Base-by-base conservation (phyloP, 2,329 filamentous ascomycete genomes). In the Thelonectria rubi region DNA sequence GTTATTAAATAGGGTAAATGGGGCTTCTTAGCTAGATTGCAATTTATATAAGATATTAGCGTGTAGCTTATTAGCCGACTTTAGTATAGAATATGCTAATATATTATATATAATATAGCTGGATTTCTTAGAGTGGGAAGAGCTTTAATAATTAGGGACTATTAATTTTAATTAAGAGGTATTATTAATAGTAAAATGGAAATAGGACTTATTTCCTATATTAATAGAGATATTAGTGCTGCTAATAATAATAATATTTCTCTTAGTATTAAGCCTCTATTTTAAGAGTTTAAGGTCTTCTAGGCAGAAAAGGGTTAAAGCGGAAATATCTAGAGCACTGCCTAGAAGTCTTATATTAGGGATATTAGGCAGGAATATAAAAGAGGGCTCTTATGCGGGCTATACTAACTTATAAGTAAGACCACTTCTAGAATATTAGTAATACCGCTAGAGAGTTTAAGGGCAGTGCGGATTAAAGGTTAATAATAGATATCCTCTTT, bases 391-490 rank as follows among this genome's bases (percentile, higher is more conserved):
- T 12, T 37, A 11, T 17, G 5, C n/a, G 47, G 30, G 47, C 24
- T 20, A n/a, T 21, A 12, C 45, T 12, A 37, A 18, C 4, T 50
- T n/a, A 15, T 50, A n/a, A 17, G n/a, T 14, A n/a, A 37, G 47
- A 50, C 24, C 17, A 12, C 14, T 37, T 50, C 26, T 7, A 18
- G 47, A 34, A n/a, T 20, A n/a, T 17, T 26, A 11, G 30, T n/a
- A 26, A 30, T 30, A 10, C 10, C 10, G 26, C 26, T 10, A 30
- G 26, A 30, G 26, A n/a, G n/a, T n/a, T n/a, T n/a, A n/a, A n/a
- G n/a, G n/a, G n/a, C n/a, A n/a, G n/a, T n/a, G n/a, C n/a, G 10
- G 24, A 48, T 48, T 42, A n/a, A 43, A 53, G 14, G 50, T 43
- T 21, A n/a, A 53, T 10, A 53, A 21, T 18, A 10, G 20, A 53